Evolutionary conservation across 495 filamentous ascomycete species (phyloP), one percentile per base, ranked within the genome.

Genomic region (Bacidia rubella): DNA sequence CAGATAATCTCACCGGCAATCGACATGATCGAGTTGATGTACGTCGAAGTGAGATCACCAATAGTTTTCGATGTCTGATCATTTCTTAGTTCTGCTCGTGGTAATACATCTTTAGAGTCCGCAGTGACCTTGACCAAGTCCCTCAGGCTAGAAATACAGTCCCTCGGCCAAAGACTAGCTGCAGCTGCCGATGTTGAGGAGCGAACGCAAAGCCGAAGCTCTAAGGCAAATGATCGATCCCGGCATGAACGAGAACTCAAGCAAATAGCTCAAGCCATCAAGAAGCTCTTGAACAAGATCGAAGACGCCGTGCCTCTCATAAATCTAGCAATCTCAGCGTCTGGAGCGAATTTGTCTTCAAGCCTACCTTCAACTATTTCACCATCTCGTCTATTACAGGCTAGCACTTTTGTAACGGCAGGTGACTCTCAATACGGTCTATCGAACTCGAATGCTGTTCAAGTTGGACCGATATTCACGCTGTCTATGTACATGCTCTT

Each of bases 401-500:
- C 92, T 20, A 96, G 90, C 60, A 89, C 87, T 22, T 86, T 96
- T 54, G 76, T 99, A 29, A 93, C 82, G 32, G 82, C 85, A 46
- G 90, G 88, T 2, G 93, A 97, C 66, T 81, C 82, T 0, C 84
- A 89, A 54, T 97, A 93, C 64, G 75, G 76, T 3, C 71, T 80
- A 58, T 70, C 77, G 3, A 76, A 80, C 11, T 72, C 68, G 0
- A 66, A 72, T 5, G 74, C 86, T 1, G 79, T 89, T 35, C 93
- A 96, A 58, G 80, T 97, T 47, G 93, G 93, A 0, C 86, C 92
- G 0, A 80, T 82, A 0, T 97, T 96, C 62, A 87, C 78, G 0
- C 64, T 97, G 15, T 93, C 90, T 1, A 72, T 97, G 65, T 99
- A 97, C 68, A 97, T 99, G 93, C 79, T 96, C 3, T 99, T 97